Percentiles rank a stretch among this genome's conserved stretches.
Conservation (phyloP, 345 rosid species). For the Eucalyptus dawsonii region DNA sequence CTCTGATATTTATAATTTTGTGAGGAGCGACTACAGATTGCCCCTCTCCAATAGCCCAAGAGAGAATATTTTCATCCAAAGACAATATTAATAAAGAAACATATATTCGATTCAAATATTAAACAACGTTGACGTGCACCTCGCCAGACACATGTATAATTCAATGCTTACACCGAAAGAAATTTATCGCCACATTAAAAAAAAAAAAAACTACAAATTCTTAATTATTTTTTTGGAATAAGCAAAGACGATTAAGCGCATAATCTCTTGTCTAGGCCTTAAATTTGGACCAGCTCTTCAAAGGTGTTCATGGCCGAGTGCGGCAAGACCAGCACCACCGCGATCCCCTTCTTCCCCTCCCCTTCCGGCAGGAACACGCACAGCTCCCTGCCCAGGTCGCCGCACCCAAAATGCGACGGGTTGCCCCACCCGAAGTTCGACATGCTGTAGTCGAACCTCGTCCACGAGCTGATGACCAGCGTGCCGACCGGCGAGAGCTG, state of each 20-base stretch:
- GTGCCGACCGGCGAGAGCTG: neutral
- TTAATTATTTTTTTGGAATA: no score
- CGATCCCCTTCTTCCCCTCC: neutral
- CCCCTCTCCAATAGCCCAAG: no score
- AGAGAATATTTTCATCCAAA: no score
- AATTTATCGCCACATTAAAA: neutral
- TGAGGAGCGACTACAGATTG: no score
- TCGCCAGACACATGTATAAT: neutral
- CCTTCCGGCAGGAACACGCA: neutral
- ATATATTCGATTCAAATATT: no score
- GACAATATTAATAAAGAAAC: no score
- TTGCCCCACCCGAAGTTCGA: slow-evolving; percentile 12
- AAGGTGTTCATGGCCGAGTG: neutral
- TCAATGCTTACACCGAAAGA: neutral
- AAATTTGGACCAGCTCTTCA: neutral
- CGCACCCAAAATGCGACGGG: neutral
- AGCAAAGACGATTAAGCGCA: neutral
- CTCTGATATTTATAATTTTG: no score
- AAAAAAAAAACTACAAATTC: neutral
- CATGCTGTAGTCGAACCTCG: neutral
- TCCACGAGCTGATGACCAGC: slow-evolving; percentile 3
- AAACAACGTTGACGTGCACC: neutral
- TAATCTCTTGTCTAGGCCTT: neutral
- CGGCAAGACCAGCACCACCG: neutral
- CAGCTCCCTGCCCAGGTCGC: neutral